Base-by-base conservation (phyloP, 1,284 basidiomycete species). In the Trametes sp. region DNA sequence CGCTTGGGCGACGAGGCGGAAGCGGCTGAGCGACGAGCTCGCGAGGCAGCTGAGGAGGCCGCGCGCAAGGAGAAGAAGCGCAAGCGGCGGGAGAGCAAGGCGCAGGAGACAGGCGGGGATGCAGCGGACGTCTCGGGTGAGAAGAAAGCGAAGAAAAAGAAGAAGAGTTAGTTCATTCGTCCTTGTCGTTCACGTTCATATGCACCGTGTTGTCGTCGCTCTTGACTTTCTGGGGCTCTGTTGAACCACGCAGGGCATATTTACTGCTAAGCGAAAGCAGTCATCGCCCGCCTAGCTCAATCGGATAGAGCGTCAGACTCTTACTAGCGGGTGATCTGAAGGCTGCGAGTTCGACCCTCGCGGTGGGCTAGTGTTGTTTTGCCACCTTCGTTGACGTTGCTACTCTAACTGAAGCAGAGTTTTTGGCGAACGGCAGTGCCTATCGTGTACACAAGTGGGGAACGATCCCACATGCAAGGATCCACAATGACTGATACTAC, bases 281-380 rank as follows among this genome's bases (percentile, higher is more conserved):
- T n/a, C n/a, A 57, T 26, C 51, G 54, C 48, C 57, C 57, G 61
- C 52, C 51, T 57, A 58, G 56, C 89, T 90, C 88, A 90, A 89
- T 90, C 87, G 89, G 88, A 87, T 88, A 90, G 89, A 90, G 88
- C 89, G 87, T 89, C 87, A 89, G 89, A 89, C 88, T 90, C 72
- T 74, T 48, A 48, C 45, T 49, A 62, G 65, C 63, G 60, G 62
- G 68, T 54, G 57, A 68, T 89, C 87, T 89, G 90, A 92, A 92
- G 89, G 89, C 88, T 92, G 90, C 88, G 88, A 90, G 89, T 92
- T 92, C 89, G 90, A 92, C 89, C 89, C 90, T 91, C 89, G 88
- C 89, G 89, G 89, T 92, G 89, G 89, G 88, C 90, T 91, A 88
- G 16, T 33, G 5, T 28, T 54, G 26, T 41, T 38, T 36, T 35